Evolutionary conservation across 306 rosid genomes (phyloP).

Genomic region (Glycine tomentella): DNA sequence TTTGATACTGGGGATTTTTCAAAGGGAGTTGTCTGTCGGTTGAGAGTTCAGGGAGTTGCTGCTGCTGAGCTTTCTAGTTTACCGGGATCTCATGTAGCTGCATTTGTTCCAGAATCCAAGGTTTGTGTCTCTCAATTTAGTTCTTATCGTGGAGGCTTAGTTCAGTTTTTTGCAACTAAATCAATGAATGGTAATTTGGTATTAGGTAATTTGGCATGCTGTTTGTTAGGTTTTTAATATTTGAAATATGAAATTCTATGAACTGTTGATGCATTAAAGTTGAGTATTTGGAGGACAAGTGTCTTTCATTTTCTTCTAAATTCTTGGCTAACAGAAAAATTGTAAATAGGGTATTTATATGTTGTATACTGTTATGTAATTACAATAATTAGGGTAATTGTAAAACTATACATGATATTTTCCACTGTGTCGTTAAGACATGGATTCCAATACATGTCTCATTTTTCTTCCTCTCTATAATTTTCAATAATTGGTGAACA

Average conservation of each 20-base stretch:
- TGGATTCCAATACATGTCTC: background rate
- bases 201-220: constrained; percentile 15
- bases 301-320: constrained; percentile 10
- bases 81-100: constrained; percentile 88
- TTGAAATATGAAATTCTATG: constrained; percentile 20
- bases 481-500: background rate
- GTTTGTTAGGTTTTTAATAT: too few species aligned
- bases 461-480: background rate
- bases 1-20: constrained; percentile 74
- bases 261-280: background rate
- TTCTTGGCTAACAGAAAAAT: background rate
- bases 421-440: background rate
- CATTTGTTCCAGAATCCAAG: constrained; percentile 92
- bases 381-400: background rate
- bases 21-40: constrained; percentile 68
- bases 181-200: constrained; percentile 4
- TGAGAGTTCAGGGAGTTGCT: constrained; percentile 80
- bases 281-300: constrained; percentile 4
- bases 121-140: constrained; percentile 46
- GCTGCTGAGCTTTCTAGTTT: constrained; percentile 79
- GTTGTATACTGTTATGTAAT: background rate
- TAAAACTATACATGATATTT: background rate
- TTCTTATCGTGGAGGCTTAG: constrained; percentile 26
- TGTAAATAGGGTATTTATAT: background rate
- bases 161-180: constrained; percentile 13